phyloP scores from a whole-genome alignment of 176 grass and related monocot genomes.

The Saccharum officinarum region DNA sequence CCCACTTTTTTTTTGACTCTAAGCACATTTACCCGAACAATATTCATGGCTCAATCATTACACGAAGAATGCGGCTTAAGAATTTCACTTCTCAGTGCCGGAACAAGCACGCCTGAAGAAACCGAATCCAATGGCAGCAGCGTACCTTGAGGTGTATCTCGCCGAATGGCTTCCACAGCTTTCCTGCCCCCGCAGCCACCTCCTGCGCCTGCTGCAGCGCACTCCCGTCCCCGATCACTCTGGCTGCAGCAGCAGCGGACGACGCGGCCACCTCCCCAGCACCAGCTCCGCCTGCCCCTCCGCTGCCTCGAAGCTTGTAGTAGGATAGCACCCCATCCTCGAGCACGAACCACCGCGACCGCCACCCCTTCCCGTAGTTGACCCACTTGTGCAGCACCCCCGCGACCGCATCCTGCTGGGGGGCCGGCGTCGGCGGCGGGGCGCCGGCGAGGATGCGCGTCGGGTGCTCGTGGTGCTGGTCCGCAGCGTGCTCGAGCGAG shows the following conservation, averaged over 20 bases:
- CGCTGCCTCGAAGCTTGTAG: constrained; percentile 77
- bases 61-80: constrained; percentile 27
- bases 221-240: constrained; percentile 72
- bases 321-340: constrained; percentile 89
- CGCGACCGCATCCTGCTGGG: constrained; percentile 14
- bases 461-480: constrained; percentile 20
- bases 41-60: constrained; percentile 48
- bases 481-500: constrained; percentile 54
- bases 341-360: constrained; percentile 81
- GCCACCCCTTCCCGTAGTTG: constrained; percentile 95
- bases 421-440: neutral
- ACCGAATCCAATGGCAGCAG: constrained; percentile 24
- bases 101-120: constrained; percentile 9
- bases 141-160: constrained; percentile 96
- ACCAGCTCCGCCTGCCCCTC: constrained; percentile 35
- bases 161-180: constrained; percentile 85
- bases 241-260: constrained; percentile 24
- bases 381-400: constrained; percentile 96
- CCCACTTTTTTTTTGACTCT: neutral
- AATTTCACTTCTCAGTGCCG: constrained; percentile 18
- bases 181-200: constrained; percentile 42
- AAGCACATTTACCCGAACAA: constrained; percentile 34
- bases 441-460: constrained; percentile 36
- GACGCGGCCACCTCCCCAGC: neutral
- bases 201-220: constrained; percentile 27